Evolutionary conservation across 768 basidiomycete species (phyloP).

Genomic region (Calvatia gigantea): DNA sequence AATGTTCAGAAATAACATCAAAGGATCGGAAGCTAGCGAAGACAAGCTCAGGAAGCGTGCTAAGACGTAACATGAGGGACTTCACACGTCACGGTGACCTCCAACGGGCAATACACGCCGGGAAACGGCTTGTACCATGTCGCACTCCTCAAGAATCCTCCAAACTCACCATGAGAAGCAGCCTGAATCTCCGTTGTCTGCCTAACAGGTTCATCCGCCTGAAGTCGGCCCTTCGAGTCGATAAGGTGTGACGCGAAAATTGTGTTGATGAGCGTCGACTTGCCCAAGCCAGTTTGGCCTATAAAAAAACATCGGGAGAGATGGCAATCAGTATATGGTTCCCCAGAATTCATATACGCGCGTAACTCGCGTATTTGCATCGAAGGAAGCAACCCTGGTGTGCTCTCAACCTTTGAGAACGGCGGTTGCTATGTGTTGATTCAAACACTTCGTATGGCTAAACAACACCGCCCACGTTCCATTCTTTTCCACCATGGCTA

Average conservation of each 20-base stretch:
- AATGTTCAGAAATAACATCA: neutral
- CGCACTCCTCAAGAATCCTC: neutral
- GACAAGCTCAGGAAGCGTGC: neutral
- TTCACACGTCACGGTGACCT: conserved; percentile 13
- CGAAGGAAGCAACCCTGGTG: neutral
- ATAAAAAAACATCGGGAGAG: conserved; percentile 1
- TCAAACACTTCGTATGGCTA: neutral
- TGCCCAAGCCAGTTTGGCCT: conserved; percentile 98
- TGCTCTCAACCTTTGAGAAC: neutral
- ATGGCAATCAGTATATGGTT: neutral
- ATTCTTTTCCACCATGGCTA: neutral
- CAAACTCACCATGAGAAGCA: conserved; percentile 80
- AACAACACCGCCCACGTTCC: neutral
- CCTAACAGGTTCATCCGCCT: conserved; percentile 83
- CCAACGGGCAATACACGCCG: neutral
- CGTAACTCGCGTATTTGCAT: neutral
- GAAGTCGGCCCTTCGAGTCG: conserved; percentile 93
- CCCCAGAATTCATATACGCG: neutral
- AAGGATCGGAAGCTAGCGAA: neutral
- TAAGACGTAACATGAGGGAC: neutral
- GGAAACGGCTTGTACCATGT: neutral
- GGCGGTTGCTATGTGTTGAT: neutral
- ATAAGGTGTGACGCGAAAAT: conserved; percentile 98
- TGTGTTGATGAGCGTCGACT: conserved; percentile 98
- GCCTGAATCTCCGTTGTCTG: conserved; percentile 98